Base-by-base conservation (phyloP, 352 stramenopile genomes). In the Phytophthora pseudosyringae region DNA sequence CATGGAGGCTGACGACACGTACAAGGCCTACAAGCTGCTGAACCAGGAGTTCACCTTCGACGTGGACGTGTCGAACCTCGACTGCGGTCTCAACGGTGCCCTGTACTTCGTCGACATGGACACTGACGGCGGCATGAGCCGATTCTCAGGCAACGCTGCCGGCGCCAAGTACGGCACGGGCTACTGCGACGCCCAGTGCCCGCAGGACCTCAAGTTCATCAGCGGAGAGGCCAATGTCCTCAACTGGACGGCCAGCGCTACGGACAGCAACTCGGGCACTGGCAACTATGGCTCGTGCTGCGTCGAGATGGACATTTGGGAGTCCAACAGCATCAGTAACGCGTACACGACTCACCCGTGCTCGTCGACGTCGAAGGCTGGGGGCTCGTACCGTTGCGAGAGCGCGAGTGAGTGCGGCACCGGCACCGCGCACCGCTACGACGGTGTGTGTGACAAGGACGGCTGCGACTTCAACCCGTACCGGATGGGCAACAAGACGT, bases 91-190 rank as follows among this genome's bases (percentile, higher is more conserved):
- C 6, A 90, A 90, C 52, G 75, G 81, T 11, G 81, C 81, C 9
- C 63, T 90, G 5, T 88, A 90, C 70, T 90, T 90, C 46, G 71
- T 86, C 31, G 64, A 86, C 45, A 90, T 88, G 78, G 74, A 86
- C 18, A 29, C 46, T 4, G 80, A 89, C 36, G 78, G 80, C 9
- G 76, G 80, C 48, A 71, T 64, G 26, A 40, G 28, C n/a, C 45
- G 45, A 6, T 73, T 49, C 46, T 36, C 52, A 0, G 51, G 12
- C 26, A 69, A 73, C 52, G 69, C 50, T 18, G 64, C 64, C 40
- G 64, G 64, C 4, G 64, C 64, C 35, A 56, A 52, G 41, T 60
- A 64, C 45, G 58, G 64, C 13, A 73, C 64, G 21, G 64, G 64
- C 0, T 64, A 64, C 59, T 91, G 80, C 38, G 82, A 89, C 26